A percentile compares a stretch with the other conserved stretches of the same genome.
Evolutionary conservation across 2,329 filamentous ascomycete genomes (phyloP).

Genomic region (Albophoma yamanashiensis): DNA sequence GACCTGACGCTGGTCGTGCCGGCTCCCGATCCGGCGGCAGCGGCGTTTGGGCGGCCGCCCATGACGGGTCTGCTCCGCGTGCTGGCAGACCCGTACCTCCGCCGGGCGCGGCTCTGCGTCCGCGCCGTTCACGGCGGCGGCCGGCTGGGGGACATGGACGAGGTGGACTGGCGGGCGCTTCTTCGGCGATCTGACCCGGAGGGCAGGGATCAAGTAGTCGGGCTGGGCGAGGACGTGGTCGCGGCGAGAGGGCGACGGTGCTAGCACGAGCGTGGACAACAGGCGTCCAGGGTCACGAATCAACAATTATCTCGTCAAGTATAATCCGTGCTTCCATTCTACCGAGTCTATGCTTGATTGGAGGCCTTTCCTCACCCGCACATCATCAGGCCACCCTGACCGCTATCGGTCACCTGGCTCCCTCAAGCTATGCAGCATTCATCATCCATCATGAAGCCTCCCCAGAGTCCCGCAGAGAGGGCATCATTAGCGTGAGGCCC

Average conservation of each 20-base stretch:
- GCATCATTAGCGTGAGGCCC: constrained; percentile 8
- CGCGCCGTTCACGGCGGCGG: constrained; percentile 18
- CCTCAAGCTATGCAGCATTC: constrained; percentile 9
- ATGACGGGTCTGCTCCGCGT: constrained; percentile 26
- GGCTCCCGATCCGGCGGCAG: background rate
- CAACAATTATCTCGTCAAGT: background rate
- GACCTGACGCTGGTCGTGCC: constrained; percentile 9
- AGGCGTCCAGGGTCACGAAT: background rate
- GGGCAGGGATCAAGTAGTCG: constrained; percentile 12
- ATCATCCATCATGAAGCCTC: constrained; percentile 16
- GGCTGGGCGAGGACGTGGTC: background rate
- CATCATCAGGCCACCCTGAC: constrained; percentile 6
- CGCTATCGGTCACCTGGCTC: constrained; percentile 1
- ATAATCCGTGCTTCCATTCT: constrained; percentile 20
- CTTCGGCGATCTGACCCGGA: constrained; percentile 18
- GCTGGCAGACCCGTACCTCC: constrained; percentile 33
- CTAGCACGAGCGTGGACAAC: too few species aligned
- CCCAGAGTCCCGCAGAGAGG: constrained; percentile 8
- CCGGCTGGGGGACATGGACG: background rate
- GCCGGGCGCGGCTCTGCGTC: constrained; percentile 26
- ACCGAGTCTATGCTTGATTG: constrained; percentile 26
- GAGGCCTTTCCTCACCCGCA: constrained; percentile 2
- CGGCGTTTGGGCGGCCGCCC: constrained; percentile 15
- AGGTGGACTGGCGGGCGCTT: constrained; percentile 21
- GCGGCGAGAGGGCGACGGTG: background rate